Base-by-base conservation (phyloP, 768 basidiomycete genomes). In the Macrolepiota fuliginosa region DNA sequence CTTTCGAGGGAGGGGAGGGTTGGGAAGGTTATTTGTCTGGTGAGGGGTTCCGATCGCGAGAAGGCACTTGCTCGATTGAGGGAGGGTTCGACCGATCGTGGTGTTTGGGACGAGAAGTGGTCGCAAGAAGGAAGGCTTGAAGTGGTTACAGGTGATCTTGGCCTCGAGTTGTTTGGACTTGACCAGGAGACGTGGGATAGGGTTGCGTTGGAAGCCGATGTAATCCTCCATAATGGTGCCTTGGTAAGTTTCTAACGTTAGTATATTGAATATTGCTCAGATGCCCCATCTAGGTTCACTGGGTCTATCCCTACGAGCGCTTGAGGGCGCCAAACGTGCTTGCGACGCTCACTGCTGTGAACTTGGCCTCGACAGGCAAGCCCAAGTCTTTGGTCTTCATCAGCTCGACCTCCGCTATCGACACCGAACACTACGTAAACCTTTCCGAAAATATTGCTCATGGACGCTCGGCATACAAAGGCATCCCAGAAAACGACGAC, bases 301-400 rank as follows among this genome's bases (percentile, higher is more conserved):
- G 97, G 97, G 93, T 99, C 2, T 99, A 97, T 73, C 94, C 95
- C 0, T 99, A 99, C 75, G 90, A 96, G 71, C 94, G 88, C 71
- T 81, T 99, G 11, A 91, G 96, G 6, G 81, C 89, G 0, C 85
- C 96, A 13, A 99, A 99, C 73, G 97, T 98, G n/a, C 69, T 96
- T 11, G 89, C 91, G 0, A 99, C 97, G 5, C 70, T 99, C 60
- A 90, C 91, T 1, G 88, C 88, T 5, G 80, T 97, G 46, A 83
- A 91, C 36, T 83, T 99, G 27, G 92, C 92, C 2, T 83, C 88
- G 12, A 80, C 82, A 7, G 78, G 80, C 24, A 92, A 86, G 69
- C 83, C 88, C 36, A 99, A 99, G 76, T 71, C 78, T 1, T 72
- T 98, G 61, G 86, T 94, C 1, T 98, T 98, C 69, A 90, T 99